Conservation (phyloP, 768 basidiomycete genomes). For the Clitopilus hobsonii region DNA sequence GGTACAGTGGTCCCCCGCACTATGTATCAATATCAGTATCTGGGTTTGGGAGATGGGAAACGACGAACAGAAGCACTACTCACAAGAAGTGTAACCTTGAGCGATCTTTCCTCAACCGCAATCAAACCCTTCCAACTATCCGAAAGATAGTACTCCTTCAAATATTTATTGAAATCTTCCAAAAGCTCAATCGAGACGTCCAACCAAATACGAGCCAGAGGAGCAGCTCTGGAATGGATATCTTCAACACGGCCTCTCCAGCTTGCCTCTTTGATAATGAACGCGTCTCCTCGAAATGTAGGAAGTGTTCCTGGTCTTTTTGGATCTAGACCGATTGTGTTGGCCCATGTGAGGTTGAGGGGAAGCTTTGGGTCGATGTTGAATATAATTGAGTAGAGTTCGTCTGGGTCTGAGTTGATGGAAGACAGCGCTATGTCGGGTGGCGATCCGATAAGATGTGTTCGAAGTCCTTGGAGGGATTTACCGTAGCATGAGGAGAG, state of each 20-base stretch:
- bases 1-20: no score
- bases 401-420: neutral
- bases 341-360: neutral
- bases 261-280: neutral
- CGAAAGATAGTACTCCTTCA: neutral
- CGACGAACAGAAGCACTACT: no score
- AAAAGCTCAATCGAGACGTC: neutral
- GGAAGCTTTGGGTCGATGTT: neutral
- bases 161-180: neutral
- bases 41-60: no score
- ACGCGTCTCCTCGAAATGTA: neutral
- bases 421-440: neutral
- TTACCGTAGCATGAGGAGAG: neutral
- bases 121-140: neutral
- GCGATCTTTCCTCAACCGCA: no score
- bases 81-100: no score
- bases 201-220: neutral
- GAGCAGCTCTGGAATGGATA: no score
- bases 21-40: no score
- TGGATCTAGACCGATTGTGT: neutral
- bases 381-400: neutral
- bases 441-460: neutral
- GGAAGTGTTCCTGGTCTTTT: neutral
- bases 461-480: neutral
- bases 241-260: no score